A percentile compares a stretch with the other conserved stretches of the same genome.
These are phyloP conservation scores for Coniochaeta sp. DNA, from an alignment of 2,329 filamentous ascomycete genomes.

Conservation along the genomic window DNA sequence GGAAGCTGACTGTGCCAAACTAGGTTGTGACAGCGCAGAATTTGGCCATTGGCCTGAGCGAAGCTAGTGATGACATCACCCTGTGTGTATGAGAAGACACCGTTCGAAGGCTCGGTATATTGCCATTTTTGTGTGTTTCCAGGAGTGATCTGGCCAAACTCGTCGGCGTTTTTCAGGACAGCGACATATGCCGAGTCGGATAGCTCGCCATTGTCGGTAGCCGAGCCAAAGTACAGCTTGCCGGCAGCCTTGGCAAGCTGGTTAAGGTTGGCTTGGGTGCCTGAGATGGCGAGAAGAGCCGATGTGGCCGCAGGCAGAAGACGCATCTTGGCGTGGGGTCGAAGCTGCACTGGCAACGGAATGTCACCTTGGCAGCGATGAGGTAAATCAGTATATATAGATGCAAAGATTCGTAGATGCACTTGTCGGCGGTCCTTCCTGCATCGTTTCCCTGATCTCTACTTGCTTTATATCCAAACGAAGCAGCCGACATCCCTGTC, in stretches of 20 bases:
- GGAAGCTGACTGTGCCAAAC: constrained; percentile 46
- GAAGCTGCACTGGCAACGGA: not conserved
- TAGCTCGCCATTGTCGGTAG: constrained; percentile 35
- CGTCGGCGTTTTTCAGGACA: constrained; percentile 44
- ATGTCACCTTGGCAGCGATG: not conserved
- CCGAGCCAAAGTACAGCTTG: constrained; percentile 56
- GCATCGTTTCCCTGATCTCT: not conserved
- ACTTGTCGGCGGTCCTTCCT: not conserved
- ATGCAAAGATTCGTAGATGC: not conserved
- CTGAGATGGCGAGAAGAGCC: constrained; percentile 14
- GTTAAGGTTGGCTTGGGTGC: constrained; percentile 31
- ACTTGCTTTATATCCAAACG: not conserved
- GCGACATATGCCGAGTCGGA: constrained; percentile 41
- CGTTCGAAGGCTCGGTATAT: constrained; percentile 47
- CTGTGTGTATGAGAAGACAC: constrained; percentile 48
- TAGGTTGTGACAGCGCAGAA: constrained; percentile 57
- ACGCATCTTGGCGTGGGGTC: constrained; percentile 10
- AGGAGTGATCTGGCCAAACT: constrained; percentile 59
- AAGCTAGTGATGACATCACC: constrained; percentile 46
- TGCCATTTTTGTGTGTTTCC: constrained; percentile 61
- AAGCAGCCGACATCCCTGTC: not conserved
- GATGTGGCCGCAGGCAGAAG: constrained; percentile 5
- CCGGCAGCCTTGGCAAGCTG: constrained; percentile 47
- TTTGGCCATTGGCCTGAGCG: constrained; percentile 37
- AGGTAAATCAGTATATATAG: not conserved